A percentile compares a stretch with the other conserved stretches of the same genome.
These are phyloP conservation scores for Gynochthodes officinalis DNA, from an alignment of 257 asterid species.

Conservation along the genomic window DNA sequence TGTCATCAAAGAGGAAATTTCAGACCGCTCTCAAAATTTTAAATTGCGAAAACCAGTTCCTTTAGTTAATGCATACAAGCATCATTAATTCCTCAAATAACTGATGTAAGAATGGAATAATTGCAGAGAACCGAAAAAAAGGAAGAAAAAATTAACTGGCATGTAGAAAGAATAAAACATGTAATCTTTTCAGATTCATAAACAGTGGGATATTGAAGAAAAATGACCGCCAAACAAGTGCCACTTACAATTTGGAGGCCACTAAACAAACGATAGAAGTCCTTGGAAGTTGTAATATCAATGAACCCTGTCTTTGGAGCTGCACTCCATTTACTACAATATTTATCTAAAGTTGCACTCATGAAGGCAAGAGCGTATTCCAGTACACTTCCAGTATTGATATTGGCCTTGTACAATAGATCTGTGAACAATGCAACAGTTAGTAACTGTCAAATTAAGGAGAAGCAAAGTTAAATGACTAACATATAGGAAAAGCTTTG, in stretches of 20 bases:
- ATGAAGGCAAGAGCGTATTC: constrained; percentile 97
- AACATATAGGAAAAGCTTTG: background rate
- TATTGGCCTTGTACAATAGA: constrained; percentile 84
- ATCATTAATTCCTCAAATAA: background rate
- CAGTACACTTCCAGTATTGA: constrained; percentile 92
- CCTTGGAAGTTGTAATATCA: constrained; percentile 95
- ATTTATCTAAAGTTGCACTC: constrained; percentile 94
- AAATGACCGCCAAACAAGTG: background rate
- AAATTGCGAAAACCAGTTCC: no score
- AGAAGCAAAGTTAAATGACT: background rate
- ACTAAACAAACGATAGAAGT: constrained; percentile 87
- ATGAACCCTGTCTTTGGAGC: constrained; percentile 89
- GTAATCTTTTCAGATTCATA: background rate
- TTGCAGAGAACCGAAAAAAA: background rate
- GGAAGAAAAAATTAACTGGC: background rate
- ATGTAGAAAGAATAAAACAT: no score
- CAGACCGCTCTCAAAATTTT: background rate
- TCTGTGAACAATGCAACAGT: constrained; percentile 41
- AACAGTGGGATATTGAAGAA: background rate
- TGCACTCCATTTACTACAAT: constrained; percentile 91
- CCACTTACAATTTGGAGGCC: constrained; percentile 83
- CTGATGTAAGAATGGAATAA: background rate
- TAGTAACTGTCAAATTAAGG: background rate
- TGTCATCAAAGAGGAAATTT: background rate
- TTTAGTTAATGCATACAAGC: background rate